Conservation (phyloP, 2,329 filamentous ascomycete species). For the Calonectria hongkongensis region DNA sequence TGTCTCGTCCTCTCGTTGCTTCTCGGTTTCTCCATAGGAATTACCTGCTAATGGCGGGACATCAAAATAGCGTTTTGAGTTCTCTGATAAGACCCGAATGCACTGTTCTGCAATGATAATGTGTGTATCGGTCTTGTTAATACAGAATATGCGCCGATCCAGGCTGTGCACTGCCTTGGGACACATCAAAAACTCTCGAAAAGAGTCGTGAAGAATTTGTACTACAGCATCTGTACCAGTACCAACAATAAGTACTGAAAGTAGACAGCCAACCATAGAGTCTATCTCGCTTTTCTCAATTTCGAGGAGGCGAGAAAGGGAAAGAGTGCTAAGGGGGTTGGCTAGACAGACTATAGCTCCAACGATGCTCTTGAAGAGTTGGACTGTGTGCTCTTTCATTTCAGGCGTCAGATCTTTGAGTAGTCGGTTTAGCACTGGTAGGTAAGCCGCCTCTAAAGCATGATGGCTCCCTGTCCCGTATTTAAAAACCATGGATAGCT, state of each 20-base stretch:
- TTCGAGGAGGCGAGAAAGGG: conserved; percentile 51
- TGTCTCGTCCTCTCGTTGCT: neutral
- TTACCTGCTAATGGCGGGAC: neutral
- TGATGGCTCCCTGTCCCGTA: conserved; percentile 31
- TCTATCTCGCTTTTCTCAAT: conserved; percentile 43
- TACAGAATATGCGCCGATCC: neutral
- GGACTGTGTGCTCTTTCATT: neutral
- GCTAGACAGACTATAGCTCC: conserved; percentile 22
- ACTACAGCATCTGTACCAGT: neutral
- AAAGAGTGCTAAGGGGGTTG: conserved; percentile 41
- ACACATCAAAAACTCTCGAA: conserved; percentile 61
- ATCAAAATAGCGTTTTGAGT: neutral
- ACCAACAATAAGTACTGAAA: conserved; percentile 38
- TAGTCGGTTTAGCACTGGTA: neutral
- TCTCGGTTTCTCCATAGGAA: neutral
- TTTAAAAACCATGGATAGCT: conserved; percentile 51
- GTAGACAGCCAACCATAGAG: conserved; percentile 43
- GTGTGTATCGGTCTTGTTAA: neutral
- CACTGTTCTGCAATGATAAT: neutral
- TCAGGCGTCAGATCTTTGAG: neutral
- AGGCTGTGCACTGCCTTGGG: neutral
- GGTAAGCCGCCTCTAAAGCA: conserved; percentile 22
- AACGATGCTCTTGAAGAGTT: neutral
- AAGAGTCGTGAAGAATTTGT: conserved; percentile 54
- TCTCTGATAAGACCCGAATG: neutral